phyloP scores from a whole-genome alignment of 495 filamentous ascomycete species.

The Patellaria atrata region DNA sequence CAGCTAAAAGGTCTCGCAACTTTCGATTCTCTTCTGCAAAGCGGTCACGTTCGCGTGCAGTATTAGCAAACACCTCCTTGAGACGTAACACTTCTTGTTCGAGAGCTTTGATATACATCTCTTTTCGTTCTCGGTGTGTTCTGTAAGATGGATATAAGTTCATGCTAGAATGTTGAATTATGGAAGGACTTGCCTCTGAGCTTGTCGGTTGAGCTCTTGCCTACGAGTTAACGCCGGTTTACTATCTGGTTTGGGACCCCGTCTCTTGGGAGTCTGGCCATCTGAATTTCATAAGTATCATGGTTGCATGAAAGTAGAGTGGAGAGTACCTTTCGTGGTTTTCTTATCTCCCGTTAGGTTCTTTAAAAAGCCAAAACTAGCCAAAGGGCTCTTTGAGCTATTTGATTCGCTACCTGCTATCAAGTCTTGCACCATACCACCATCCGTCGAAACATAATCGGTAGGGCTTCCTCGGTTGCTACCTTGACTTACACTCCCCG shows the following conservation, averaged over 20 bases:
- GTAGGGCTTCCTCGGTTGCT: constrained; percentile 16
- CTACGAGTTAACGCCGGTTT: constrained; percentile 87
- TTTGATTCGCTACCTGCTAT: constrained; percentile 24
- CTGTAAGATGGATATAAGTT: constrained; percentile 27
- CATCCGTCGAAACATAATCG: constrained; percentile 16
- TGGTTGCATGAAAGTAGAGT: neutral
- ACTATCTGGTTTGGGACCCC: constrained; percentile 92
- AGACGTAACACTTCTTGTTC: constrained; percentile 75
- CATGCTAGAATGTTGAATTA: neutral
- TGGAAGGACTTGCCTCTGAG: constrained; percentile 56
- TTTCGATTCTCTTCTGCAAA: constrained; percentile 62
- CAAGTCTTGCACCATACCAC: constrained; percentile 17
- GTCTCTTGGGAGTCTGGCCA: constrained; percentile 73
- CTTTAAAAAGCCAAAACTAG: constrained; percentile 45
- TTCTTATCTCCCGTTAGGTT: constrained; percentile 44
- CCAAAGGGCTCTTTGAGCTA: constrained; percentile 36
- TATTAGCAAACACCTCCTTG: constrained; percentile 45
- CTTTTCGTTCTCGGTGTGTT: constrained; percentile 93
- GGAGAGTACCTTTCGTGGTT: constrained; percentile 35
- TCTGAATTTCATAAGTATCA: constrained; percentile 32
- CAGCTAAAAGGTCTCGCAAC: constrained; percentile 57
- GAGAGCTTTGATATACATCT: constrained; percentile 84
- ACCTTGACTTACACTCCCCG: constrained; percentile 14
- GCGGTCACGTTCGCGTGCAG: constrained; percentile 49
- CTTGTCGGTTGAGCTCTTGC: constrained; percentile 90